Evolutionary conservation across 306 rosid species (phyloP).

Genomic region (Glycine tomentella): DNA sequence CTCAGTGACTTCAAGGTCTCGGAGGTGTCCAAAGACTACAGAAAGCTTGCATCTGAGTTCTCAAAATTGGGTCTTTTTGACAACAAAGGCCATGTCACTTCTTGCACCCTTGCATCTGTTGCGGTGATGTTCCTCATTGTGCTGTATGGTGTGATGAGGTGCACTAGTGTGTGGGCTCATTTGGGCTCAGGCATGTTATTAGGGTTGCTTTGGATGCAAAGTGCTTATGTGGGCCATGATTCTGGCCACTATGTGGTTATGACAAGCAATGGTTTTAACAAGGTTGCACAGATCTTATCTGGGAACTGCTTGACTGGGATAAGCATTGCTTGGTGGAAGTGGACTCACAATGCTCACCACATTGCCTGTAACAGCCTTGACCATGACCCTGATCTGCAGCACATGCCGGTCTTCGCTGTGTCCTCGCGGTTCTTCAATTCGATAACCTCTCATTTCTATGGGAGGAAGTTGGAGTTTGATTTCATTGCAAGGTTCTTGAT

Average conservation of each 20-base stretch:
- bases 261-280: conserved; percentile 52
- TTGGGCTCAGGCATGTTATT: conserved; percentile 61
- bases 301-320: conserved; percentile 84
- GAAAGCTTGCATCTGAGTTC: conserved; percentile 56
- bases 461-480: conserved; percentile 65
- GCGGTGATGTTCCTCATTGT: conserved; percentile 46
- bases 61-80: conserved; percentile 64
- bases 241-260: conserved; percentile 76
- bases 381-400: conserved; percentile 82
- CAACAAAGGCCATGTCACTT: conserved; percentile 47
- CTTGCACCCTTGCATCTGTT: conserved; percentile 32
- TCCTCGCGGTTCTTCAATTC: conserved; percentile 62
- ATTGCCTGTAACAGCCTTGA: conserved; percentile 83
- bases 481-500: conserved; percentile 63
- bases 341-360: conserved; percentile 88
- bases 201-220: conserved; percentile 77
- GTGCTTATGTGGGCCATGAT: conserved; percentile 77
- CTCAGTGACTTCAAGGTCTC: conserved; percentile 57
- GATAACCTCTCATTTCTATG: conserved; percentile 67
- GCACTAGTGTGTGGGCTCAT: conserved; percentile 60
- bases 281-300: conserved; percentile 56
- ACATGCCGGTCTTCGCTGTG: conserved; percentile 77
- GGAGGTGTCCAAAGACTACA: conserved; percentile 64
- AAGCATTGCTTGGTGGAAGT: conserved; percentile 93
- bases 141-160: conserved; percentile 57